phyloP scores from a whole-genome alignment of 106 monocot species.

The Dendrobium catenatum region DNA sequence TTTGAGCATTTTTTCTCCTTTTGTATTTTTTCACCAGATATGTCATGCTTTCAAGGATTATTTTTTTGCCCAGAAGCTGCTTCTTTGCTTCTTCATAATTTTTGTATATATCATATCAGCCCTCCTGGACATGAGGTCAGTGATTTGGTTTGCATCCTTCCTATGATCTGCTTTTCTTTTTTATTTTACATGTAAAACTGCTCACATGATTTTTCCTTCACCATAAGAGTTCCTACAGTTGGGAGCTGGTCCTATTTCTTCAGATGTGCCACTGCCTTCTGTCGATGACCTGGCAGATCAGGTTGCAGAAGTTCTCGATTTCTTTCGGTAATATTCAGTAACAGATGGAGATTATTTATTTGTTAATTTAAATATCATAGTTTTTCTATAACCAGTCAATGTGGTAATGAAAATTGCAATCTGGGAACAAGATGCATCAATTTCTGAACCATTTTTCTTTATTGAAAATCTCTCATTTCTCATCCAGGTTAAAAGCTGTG shows the following conservation, averaged over 20 bases:
- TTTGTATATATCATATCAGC: conserved; percentile 82
- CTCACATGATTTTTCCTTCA: conserved; percentile 14
- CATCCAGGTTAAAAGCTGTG: conserved; percentile 51
- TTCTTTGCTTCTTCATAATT: conserved; percentile 74
- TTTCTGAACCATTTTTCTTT: neutral
- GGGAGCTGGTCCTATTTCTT: conserved; percentile 83
- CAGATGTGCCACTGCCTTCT: conserved; percentile 49
- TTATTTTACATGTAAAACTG: neutral
- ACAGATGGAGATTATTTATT: neutral
- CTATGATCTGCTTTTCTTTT: too few relatives aligned
- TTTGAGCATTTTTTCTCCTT: neutral
- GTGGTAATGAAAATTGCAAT: neutral
- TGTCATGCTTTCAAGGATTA: conserved; percentile 90
- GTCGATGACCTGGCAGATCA: conserved; percentile 89
- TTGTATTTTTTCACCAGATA: conserved; percentile 33
- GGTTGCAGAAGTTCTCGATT: conserved; percentile 82
- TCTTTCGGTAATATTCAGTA: conserved; percentile 61
- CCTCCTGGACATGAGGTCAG: conserved; percentile 90
- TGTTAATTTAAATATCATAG: neutral
- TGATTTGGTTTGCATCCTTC: conserved; percentile 16
- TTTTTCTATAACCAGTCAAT: neutral
- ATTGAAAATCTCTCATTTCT: neutral
- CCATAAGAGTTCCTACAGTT: conserved; percentile 79
- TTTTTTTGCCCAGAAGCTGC: conserved; percentile 69
- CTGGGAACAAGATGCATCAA: neutral